Base-by-base conservation (phyloP, 345 rosid genomes). In the Lagerstroemia speciosa region DNA sequence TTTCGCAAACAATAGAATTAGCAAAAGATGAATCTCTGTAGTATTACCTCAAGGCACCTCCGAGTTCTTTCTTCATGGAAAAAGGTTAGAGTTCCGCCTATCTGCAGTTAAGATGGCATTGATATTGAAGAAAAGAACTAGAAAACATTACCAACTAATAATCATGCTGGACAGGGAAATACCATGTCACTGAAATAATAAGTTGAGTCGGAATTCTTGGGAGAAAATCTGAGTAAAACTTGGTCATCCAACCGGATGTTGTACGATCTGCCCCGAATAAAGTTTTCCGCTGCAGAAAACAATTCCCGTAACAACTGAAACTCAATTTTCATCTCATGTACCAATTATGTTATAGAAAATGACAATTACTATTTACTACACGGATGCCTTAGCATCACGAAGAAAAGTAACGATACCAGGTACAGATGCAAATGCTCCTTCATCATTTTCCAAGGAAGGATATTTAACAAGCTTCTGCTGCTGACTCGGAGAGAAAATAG, bases 161-260 rank as follows among this genome's bases (percentile, higher is more conserved):
- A 66, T 57, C 57, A 45, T 16, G 36, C 64, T 29, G 27, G 55
- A 69, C 43, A 62, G 58, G 31, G 63, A 1, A 62, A 63, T 83
- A 94, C 98, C 87, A 83, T 82, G 72, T 94, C 99, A 81, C 98
- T 86, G 79, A 94, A 94, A 84, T 89, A 94, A 81, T 86, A 94
- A 14, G 89, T 87, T 37, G 99, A 88, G 65, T 91, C 97, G 1
- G 98, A 87, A 70, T 89, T 89, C 73, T 82, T 94, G 1, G 97
- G 98, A 67, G 96, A 94, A 80, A 91, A 91, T 83, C 96, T 84
- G 64, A 94, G 88, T 64, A 94, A 77, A 75, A 94, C 92, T 79
- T 78, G 83, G 69, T 88, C 92, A 82, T 94, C 99, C 96, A 94
- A 82, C 80, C 89, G 85, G 71, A 94, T 91, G 75, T 94, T 94